A percentile compares a stretch with the other conserved stretches of the same genome.
phyloP scores from a whole-genome alignment of 2,329 filamentous ascomycete genomes.

The Ascosphaera pollenicola region DNA sequence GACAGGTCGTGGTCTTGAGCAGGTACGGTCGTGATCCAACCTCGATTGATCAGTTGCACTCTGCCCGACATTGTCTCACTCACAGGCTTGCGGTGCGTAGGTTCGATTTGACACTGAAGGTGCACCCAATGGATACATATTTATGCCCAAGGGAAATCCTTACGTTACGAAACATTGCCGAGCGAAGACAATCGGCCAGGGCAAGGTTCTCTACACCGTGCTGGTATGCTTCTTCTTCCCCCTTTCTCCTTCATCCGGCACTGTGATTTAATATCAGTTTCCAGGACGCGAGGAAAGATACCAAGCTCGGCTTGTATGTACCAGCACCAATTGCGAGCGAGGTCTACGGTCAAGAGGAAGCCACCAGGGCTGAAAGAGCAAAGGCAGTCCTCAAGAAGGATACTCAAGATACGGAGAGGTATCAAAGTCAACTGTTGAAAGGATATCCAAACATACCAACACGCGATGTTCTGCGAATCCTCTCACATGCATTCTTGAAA shows the following conservation, averaged over 20 bases:
- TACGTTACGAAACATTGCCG: slow-evolving; percentile 23
- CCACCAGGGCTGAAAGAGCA: slow-evolving; percentile 19
- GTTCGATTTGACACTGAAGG: slow-evolving; percentile 11
- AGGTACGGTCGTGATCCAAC: too few species aligned
- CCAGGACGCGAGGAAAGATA: slow-evolving; percentile 12
- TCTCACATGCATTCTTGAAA: slow-evolving; percentile 20
- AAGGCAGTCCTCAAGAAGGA: slow-evolving; percentile 18
- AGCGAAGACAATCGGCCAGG: slow-evolving; percentile 13
- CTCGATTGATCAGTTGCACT: too few species aligned
- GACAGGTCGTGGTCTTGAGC: too few species aligned
- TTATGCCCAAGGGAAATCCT: slow-evolving; percentile 20
- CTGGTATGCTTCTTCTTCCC: slow-evolving; percentile 8
- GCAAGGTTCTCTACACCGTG: slow-evolving; percentile 14
- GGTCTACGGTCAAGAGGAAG: slow-evolving; percentile 17
- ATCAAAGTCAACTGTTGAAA: slow-evolving; percentile 9
- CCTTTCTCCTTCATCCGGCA: slow-evolving; percentile 1
- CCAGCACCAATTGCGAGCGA: slow-evolving; percentile 16
- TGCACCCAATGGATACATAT: slow-evolving; percentile 14
- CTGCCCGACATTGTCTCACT: too few species aligned
- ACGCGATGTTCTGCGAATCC: slow-evolving; percentile 11
- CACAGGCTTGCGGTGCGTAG: slow-evolving; percentile 6
- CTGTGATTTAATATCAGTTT: slow-evolving; percentile 1
- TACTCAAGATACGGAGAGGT: slow-evolving; percentile 10
- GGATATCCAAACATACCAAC: slow-evolving; percentile 19
- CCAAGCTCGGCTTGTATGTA: slow-evolving; percentile 21